A percentile compares a stretch with the other conserved stretches of the same genome.
Conservation (phyloP, 1,139 yeast species). For the Suhomyces bolitotheri region DNA sequence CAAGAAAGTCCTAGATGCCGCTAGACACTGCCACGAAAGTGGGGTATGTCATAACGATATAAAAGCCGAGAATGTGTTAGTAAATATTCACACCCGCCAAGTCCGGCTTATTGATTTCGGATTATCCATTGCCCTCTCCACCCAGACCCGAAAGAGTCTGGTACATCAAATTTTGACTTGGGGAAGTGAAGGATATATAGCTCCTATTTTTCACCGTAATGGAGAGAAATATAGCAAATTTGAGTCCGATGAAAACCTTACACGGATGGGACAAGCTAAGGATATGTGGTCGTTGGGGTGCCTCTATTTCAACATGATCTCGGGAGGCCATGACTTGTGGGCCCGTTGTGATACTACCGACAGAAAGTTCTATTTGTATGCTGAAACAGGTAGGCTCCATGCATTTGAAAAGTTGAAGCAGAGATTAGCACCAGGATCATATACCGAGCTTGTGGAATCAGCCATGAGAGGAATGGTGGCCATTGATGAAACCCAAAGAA, state of each 20-base stretch:
- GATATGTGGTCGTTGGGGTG: constrained; percentile 13
- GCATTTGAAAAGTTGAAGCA: neutral
- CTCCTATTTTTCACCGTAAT: constrained; percentile 2
- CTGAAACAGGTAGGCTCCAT: neutral
- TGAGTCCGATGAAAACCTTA: constrained; percentile 1
- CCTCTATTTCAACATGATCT: constrained; percentile 9
- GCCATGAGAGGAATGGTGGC: constrained; percentile 7
- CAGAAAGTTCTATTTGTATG: constrained; percentile 1
- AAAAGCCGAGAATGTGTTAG: constrained; percentile 18
- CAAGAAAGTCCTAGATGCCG: constrained; percentile 18
- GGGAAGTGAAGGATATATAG: constrained; percentile 13
- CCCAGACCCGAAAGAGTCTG: neutral
- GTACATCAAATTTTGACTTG: constrained; percentile 3
- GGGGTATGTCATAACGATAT: constrained; percentile 18
- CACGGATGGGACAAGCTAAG: constrained; percentile 10
- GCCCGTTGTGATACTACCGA: constrained; percentile 5
- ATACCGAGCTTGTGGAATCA: neutral
- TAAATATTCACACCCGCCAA: constrained; percentile 8
- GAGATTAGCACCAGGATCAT: neutral
- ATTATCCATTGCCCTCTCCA: constrained; percentile 5
- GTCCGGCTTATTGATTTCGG: constrained; percentile 14
- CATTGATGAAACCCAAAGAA: constrained; percentile 5
- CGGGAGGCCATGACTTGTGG: constrained; percentile 10
- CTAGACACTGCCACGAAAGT: constrained; percentile 18
- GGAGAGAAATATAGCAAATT: neutral